A percentile compares a stretch with the other conserved stretches of the same genome.
These are phyloP conservation scores for Phytophthora tubulina DNA, from an alignment of 352 stramenopile species.

Conservation along the genomic window DNA sequence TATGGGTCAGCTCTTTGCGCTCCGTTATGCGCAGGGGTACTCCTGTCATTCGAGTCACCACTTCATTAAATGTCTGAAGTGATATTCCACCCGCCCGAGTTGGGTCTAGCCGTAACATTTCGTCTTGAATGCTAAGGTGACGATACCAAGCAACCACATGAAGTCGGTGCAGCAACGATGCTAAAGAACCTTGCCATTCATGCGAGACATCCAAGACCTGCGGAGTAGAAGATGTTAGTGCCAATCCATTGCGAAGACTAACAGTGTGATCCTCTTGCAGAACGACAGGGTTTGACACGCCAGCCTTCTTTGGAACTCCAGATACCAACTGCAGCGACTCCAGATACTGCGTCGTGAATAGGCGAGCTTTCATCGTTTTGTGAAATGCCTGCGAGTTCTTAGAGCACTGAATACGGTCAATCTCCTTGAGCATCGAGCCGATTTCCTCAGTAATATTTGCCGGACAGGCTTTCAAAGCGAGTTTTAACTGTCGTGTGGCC, in stretches of 20 bases:
- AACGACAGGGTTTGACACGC: background rate
- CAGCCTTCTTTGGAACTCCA: background rate
- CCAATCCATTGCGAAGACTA: conserved; percentile 31
- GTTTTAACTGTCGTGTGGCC: conserved; percentile 54
- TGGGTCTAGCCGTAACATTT: conserved; percentile 37
- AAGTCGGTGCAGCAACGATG: conserved; percentile 55
- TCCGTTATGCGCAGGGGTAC: conserved; percentile 26
- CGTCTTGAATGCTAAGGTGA: conserved; percentile 33
- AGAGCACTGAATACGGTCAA: conserved; percentile 46
- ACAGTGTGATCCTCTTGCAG: conserved; percentile 37
- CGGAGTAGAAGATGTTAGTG: conserved; percentile 17
- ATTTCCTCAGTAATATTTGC: conserved; percentile 31
- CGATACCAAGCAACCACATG: conserved; percentile 30
- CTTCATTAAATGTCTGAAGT: conserved; percentile 23
- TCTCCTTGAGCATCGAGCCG: conserved; percentile 53
- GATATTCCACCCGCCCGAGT: conserved; percentile 26
- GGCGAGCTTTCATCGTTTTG: conserved; percentile 40
- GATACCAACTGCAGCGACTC: conserved; percentile 42
- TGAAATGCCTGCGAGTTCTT: conserved; percentile 51
- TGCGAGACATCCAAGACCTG: conserved; percentile 44
- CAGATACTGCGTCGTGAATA: conserved; percentile 64
- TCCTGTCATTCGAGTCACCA: conserved; percentile 36
- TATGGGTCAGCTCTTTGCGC: conserved; percentile 27
- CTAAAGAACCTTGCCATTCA: conserved; percentile 56
- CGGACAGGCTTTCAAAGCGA: conserved; percentile 36